Base-by-base conservation (phyloP, 1,284 basidiomycete species). In the Leccinum subfulvum region DNA sequence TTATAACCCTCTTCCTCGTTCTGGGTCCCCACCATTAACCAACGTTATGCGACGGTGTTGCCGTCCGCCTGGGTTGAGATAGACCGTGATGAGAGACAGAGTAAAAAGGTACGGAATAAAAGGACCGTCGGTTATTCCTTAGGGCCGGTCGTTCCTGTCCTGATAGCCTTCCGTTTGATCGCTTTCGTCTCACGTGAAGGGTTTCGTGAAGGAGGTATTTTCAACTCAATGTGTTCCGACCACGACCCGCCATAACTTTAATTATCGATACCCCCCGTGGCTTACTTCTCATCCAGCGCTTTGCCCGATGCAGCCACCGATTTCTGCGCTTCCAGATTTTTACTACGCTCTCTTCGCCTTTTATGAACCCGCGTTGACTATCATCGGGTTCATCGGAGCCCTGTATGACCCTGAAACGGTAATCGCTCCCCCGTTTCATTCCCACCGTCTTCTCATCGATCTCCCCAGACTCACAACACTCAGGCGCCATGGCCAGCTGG, bases 1-100 rank as follows among this genome's bases (percentile, higher is more conserved):
- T 90, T 91, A 89, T 85, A 85, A 84, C 83, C 81, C 78, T 81
- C 85, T 73, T 77, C 73, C 13, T 64, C 49, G n/a, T 28, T 91
- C 85, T 91, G 74, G 88, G 85, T 88, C 85, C 80, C 82, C 78
- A 84, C 88, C 89, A 91, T 91, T 90, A 76, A 76, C 68, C 80
- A 80, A 80, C 79, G 78, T 81, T 37, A 14, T 26, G 18, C 47
- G 21, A 49, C 68, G 65, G 63, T 66, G 68, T 67, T 70, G 78
- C 77, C 78, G 80, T 77, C 82, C 82, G 79, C 86, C 84, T 88
- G 88, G 37, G 85, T 88, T 81, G 79, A 75, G 78, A 81, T 77
- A 78, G 83, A 85, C 33, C 73, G 13, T 7, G 44, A 30, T 13
- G 47, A 35, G 23, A 13, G 11, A 10, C 60, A 28, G n/a, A 44